These are phyloP conservation scores for Picocystis sp. DNA, from an alignment of 163 green algal genomes.

Conservation along the genomic window DNA sequence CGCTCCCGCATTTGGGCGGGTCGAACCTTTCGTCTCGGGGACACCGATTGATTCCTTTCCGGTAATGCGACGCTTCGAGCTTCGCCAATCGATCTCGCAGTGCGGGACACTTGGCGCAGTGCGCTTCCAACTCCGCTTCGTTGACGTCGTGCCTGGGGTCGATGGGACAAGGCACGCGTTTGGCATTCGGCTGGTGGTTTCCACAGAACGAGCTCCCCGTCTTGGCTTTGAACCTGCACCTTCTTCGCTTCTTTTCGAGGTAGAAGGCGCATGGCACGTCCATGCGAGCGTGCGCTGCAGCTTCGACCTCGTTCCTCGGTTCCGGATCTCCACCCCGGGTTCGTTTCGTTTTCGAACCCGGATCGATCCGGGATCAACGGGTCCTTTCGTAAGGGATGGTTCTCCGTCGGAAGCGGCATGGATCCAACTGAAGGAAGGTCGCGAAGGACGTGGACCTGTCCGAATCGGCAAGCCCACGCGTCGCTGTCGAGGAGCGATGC, in stretches of 20 bases:
- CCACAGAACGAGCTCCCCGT: background rate
- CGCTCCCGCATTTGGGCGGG: background rate
- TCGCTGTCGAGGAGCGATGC: no score
- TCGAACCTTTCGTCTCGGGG: background rate
- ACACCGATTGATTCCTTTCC: background rate
- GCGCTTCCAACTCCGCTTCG: background rate
- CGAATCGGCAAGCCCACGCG: no score
- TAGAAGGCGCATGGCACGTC: conserved; percentile 5
- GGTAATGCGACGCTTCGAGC: background rate
- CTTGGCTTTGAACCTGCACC: background rate
- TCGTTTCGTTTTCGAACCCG: no score
- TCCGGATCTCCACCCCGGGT: no score
- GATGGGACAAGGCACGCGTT: conserved; percentile 1
- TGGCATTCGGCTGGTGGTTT: background rate
- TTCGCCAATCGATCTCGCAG: background rate
- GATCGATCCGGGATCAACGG: no score
- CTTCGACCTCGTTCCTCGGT: no score
- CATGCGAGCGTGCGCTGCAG: no score
- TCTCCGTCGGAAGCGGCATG: no score
- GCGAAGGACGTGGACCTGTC: no score
- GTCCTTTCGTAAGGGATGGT: no score
- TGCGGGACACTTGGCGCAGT: conserved; percentile 1
- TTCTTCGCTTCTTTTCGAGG: conserved; percentile 1
- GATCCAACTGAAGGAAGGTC: no score
- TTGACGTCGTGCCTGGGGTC: conserved; percentile 5